phyloP scores from a whole-genome alignment of 352 stramenopile species.

The Discostella stelligera region DNA sequence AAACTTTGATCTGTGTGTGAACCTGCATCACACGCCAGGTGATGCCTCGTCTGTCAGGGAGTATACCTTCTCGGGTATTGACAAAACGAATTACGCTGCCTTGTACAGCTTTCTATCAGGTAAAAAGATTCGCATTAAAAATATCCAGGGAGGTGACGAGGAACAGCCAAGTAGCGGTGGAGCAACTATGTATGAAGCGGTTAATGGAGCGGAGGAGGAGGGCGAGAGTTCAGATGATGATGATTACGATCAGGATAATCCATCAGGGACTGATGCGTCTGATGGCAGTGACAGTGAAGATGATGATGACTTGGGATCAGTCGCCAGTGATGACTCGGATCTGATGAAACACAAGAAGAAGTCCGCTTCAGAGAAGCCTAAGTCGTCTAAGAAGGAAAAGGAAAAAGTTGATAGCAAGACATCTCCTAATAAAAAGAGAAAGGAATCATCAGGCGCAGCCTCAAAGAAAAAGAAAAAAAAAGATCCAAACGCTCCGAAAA shows the following conservation, averaged over 20 bases:
- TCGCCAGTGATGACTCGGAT: constrained; percentile 80
- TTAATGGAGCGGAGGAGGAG: constrained; percentile 85
- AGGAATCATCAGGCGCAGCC: constrained; percentile 54
- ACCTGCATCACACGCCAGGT: constrained; percentile 86
- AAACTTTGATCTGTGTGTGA: constrained; percentile 95
- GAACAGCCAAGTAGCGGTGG: constrained; percentile 19
- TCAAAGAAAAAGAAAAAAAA: constrained; percentile 77
- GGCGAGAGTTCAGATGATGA: constrained; percentile 89
- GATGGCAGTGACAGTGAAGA: constrained; percentile 83
- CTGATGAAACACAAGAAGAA: constrained; percentile 65
- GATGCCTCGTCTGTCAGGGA: constrained; percentile 78
- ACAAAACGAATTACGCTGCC: constrained; percentile 91
- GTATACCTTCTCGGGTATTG: constrained; percentile 94
- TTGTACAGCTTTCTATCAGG: constrained; percentile 93
- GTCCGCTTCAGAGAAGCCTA: constrained; percentile 83
- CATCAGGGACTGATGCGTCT: constrained; percentile 64
- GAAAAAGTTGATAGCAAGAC: constrained; percentile 7
- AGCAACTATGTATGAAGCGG: constrained; percentile 84
- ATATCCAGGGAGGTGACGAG: constrained; percentile 76
- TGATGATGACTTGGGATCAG: constrained; percentile 74
- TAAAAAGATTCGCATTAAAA: constrained; percentile 94
- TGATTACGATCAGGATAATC: constrained; percentile 88
- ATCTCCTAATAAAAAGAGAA: constrained; percentile 79
- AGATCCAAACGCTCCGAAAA: constrained; percentile 90
- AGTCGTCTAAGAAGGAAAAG: constrained; percentile 33